Evolutionary conservation across 345 rosid species (phyloP), one percentile per base, ranked within the genome.

Genomic region (Salix caprea): DNA sequence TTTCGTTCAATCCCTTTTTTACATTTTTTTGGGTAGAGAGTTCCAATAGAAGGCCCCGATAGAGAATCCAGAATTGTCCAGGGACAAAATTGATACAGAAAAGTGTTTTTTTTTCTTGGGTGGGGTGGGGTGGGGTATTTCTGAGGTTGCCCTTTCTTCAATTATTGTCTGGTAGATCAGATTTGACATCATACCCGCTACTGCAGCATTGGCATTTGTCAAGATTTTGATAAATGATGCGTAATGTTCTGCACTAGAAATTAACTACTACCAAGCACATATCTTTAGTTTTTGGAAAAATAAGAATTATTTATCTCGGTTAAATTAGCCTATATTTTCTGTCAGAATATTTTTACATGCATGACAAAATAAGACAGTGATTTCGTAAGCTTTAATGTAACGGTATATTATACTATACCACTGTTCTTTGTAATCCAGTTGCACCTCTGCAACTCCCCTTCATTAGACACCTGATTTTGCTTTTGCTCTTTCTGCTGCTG

Each of bases 381-480:
- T 58, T 9, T 58, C 64, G 4, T 58, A 4, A 58, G 3, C 62
- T n/a, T n/a, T n/a, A 3, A 56, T 56, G 26, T 46, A 46, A 46
- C 52, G 34, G 13, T 46, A 46, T 14, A 24, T 26, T 52, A 23
- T 50, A 84, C 56, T 81, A 81, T 92, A 96, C 98, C 98, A 74
- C 99, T 93, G 56, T 85, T 93, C 82, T 91, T 92, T 40, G 99
- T 90, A 56, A 96, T 89, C 99, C 99, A 96, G 18, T 89, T 87
- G 85, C 99, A 96, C 78, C 97, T 87, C 87, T 77, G 89, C 37
- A 83, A 62, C 83, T 89, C 99, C 65, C 90, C 94, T 67, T 54
- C 85, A 52, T 42, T 66, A 23, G 81, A 46, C 62, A 83, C 91
- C 56, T 76, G 88, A 66, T 16, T n/a, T 70, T 42, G 46, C 46